Percentiles rank a stretch among this genome's conserved stretches.
These are phyloP conservation scores for Cordyceps cateniannulata DNA, from an alignment of 2,329 filamentous ascomycete species.

Conservation along the genomic window DNA sequence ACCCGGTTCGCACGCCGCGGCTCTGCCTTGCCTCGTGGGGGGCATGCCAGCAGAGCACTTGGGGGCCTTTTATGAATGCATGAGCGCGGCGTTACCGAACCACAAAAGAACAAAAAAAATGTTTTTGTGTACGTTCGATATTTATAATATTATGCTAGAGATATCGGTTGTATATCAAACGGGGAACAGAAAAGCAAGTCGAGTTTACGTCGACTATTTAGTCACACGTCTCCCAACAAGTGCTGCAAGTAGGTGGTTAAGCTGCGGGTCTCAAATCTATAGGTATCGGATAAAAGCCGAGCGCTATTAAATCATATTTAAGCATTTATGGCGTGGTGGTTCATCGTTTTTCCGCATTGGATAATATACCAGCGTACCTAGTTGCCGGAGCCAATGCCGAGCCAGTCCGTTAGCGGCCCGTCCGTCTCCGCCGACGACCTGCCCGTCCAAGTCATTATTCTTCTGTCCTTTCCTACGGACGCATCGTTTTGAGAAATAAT, in stretches of 20 bases:
- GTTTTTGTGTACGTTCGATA: slow-evolving; percentile 3
- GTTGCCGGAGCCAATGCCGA: slow-evolving; percentile 9
- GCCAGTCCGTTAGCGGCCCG: not conserved
- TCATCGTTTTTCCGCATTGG: not conserved
- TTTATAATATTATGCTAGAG: slow-evolving; percentile 4
- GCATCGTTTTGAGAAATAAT: not conserved
- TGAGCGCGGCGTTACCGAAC: slow-evolving; percentile 22
- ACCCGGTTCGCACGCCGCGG: not conserved
- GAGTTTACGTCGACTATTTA: not conserved
- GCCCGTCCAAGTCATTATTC: not conserved
- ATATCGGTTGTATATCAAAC: not conserved
- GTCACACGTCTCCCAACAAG: no score
- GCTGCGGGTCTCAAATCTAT: no score
- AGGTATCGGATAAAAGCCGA: no score
- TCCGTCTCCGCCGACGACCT: not conserved
- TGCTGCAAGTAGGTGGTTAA: no score
- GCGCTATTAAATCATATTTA: no score
- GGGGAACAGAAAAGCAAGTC: not conserved
- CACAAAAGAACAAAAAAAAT: not conserved
- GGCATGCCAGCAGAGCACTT: not conserved
- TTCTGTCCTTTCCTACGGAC: not conserved
- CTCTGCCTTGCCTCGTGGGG: not conserved
- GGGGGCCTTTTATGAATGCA: slow-evolving; percentile 17
- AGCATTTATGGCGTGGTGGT: not conserved
- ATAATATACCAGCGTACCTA: not conserved